phyloP scores from a whole-genome alignment of 306 rosid genomes.

The Acmispon strigosus region DNA sequence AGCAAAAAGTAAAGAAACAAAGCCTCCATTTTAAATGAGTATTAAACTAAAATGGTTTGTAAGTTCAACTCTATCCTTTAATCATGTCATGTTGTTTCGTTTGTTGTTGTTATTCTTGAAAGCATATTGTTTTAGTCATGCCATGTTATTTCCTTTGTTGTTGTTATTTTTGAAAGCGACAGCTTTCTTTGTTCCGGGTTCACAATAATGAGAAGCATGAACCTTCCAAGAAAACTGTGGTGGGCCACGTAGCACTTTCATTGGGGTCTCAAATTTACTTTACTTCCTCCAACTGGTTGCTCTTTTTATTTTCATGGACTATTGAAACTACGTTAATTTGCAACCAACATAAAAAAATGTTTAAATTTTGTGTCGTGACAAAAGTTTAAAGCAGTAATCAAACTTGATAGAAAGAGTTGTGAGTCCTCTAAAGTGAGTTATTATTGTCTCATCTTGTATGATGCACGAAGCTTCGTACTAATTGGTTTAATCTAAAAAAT shows the following conservation, averaged over 20 bases:
- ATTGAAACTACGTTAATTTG: not conserved
- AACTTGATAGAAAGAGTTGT: too few relatives aligned
- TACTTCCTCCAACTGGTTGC: not conserved
- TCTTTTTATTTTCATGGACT: not conserved
- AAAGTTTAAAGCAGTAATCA: too few relatives aligned
- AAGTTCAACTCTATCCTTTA: not conserved
- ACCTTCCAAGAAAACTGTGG: slow-evolving; percentile 41
- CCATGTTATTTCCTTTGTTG: not conserved
- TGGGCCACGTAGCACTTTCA: slow-evolving; percentile 26
- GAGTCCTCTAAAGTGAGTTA: too few relatives aligned
- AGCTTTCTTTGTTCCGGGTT: slow-evolving; percentile 7
- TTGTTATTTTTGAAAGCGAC: slow-evolving; percentile 19
- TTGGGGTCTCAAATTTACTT: not conserved
- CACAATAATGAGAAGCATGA: slow-evolving; percentile 22
- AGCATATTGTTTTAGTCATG: slow-evolving; percentile 4
- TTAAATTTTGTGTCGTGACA: too few relatives aligned
- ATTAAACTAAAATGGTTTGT: too few relatives aligned
- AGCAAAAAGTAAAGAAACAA: too few relatives aligned
- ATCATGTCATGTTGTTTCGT: not conserved
- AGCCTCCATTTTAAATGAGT: too few relatives aligned
- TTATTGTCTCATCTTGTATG: too few relatives aligned
- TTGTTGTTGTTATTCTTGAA: slow-evolving; percentile 18
- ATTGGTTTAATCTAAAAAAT: too few relatives aligned
- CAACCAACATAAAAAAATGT: too few relatives aligned
- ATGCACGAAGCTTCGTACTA: too few relatives aligned